Base-by-base conservation (phyloP, 176 grass and related monocot genomes). In the Luzula sylvatica region DNA sequence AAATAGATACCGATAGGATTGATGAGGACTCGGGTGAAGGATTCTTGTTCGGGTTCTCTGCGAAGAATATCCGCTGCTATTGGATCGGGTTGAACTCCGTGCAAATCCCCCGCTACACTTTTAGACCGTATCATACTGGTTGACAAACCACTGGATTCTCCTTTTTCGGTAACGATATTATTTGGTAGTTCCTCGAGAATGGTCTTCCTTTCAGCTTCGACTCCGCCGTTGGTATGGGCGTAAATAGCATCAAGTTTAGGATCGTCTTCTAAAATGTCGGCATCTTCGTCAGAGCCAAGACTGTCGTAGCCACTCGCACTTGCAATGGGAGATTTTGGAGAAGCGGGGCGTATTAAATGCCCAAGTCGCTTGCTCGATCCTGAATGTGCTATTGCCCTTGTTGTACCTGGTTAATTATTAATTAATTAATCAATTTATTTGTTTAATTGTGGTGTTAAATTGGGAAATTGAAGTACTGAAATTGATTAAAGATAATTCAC, bases 41-140 rank as follows among this genome's bases (percentile, higher is more conserved):
- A 78, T 73, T 90, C 92, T 76, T 90, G 81, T 47, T 96, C 72
- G 52, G 92, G 74, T 73, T 80, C 92, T 90, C 77, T 96, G 63
- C 92, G 82, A 68, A 96, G 85, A 90, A 96, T 90, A 78, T 96
- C 78, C 63, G 92, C 92, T 26, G 85, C 85, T 65, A 96, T 62
- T 50, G 92, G 92, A 46, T 96, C 81, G 65, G 85, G 85, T 55
- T 89, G 92, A 41, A 69, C 92, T 2, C 56, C 85, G 71, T 89
- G 92, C 67, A 96, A 67, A 89, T 89, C 69, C 73, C 83, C 87
- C 43, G 92, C 73, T 59, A 86, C 80, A 66, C 92, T 96, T 58
- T 86, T 77, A 54, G 85, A 79, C 21, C 85, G 73, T 45, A 74
- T 79, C 85, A 96, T 70, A 58, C 30, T 75, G 67, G 86, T 54